Base-by-base conservation (phyloP, 225 moss, liverwort and hornwort species). In the Antitrichia curtipendula region DNA sequence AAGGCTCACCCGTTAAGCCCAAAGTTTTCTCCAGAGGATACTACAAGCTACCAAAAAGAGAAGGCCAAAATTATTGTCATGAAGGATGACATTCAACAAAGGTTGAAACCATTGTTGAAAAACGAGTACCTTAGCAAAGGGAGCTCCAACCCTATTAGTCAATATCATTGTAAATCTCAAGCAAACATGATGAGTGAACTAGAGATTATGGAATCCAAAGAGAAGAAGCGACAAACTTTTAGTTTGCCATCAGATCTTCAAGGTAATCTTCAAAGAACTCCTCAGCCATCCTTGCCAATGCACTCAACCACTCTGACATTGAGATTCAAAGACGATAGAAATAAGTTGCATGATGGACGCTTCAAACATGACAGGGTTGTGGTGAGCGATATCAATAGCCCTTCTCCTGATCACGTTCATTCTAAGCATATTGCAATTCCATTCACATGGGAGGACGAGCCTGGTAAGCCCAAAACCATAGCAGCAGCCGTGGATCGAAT, bases 381-480 rank as follows among this genome's bases (percentile, higher is more conserved):
- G 47, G 82, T 71, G 80, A 87, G 32, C 32, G 78, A 52, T 58
- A 88, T 83, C 5, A 49, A 43, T 11, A 88, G 45, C 59, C 85
- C 75, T 57, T 93, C 89, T 60, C 89, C 81, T 10, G 90, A 93
- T 71, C 75, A 83, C 28, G 28, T 54, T 50, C 71, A 75, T 4
- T 86, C 72, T 2, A 47, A 19, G 32, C 50, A 9, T 60, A 80
- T 75, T 83, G 80, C 83, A 56, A 82, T 94, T 83, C 95, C 97
- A 32, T 95, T 96, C 62, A 89, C 70, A 8, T 96, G 96, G 95
- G 97, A 96, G 74, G 94, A 95, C 7, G 87, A 94, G 45, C 95
- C 93, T 36, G 94, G 95, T 3, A 96, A 92, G 71, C 92, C 96
- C 4, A 96, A 94, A 87, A 94, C 90, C 34, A 94, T 95, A 70